Conservation (phyloP, 116 monocot species). For the Phalaenopsis hybrid region DNA sequence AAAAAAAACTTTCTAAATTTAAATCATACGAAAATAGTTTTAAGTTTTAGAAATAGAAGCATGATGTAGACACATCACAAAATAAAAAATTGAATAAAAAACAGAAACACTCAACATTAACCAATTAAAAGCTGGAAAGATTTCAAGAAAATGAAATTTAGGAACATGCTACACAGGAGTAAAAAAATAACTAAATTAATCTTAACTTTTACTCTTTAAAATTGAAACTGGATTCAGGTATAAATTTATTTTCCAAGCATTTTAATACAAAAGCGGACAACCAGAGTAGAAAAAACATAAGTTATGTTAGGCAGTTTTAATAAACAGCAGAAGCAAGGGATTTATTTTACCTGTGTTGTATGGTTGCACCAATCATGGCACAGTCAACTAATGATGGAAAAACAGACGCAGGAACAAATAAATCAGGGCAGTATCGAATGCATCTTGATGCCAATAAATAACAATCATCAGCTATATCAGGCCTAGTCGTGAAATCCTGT, state of each 20-base stretch:
- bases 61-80: no score
- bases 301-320: background rate
- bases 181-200: background rate
- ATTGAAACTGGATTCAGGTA: background rate
- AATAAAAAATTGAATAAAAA: no score
- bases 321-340: background rate
- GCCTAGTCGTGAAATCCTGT: conserved; percentile 90
- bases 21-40: no score
- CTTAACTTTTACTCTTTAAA: background rate
- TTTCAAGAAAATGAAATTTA: no score
- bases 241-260: background rate
- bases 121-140: no score
- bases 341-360: conserved; percentile 67
- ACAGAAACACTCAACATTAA: no score
- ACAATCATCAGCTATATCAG: conserved; percentile 94
- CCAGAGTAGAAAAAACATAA: background rate
- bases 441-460: conserved; percentile 95
- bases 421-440: conserved; percentile 86
- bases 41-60: no score
- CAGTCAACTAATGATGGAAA: conserved; percentile 73
- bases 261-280: background rate
- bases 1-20: no score
- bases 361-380: conserved; percentile 72
- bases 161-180: no score
- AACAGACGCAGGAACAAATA: conserved; percentile 67